Base-by-base conservation (phyloP, 441 rosid species). In the Adansonia grandidieri region DNA sequence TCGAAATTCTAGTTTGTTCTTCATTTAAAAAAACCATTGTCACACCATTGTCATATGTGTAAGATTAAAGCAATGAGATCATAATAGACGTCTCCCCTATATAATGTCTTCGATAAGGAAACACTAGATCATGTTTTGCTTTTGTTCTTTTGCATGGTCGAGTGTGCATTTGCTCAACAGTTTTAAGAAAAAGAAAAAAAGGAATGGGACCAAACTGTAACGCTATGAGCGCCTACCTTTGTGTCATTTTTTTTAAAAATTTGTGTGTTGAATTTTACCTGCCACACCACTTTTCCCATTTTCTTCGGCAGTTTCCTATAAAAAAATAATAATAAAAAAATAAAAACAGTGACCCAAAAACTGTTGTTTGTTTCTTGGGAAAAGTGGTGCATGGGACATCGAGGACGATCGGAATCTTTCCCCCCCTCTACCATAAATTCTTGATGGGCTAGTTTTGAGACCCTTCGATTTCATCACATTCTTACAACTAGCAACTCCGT, bases 211-310 rank as follows among this genome's bases (percentile, higher is more conserved):
- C 64, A 72, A 72, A 54, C 75, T 32, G 32, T 61, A 13, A 62
- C 69, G 72, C n/a, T 4, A 28, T 28, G 68, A 69, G 44, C 17
- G n/a, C 28, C 17, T 8, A 24, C 15, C 37, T 20, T 63, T 5
- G 13, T 50, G 74, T 69, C 45, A 37, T 67, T 28, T 63, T 24
- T 24, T 24, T 24, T 24, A 24, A 24, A 0, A 2, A 1, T 32
- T 73, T 58, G 40, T 37, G n/a, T 19, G 53, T 45, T 22, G 4
- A 22, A 53, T 8, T 19, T 22, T 5, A 73, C 68, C 76, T 44
- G 76, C 61, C 28, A 5, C 70, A 75, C 77, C 81, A 74, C 79
- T 74, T 77, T 57, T 58, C 79, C 11, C n/a, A 1, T 44, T 45
- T n/a, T 20, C 15, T 67, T 44, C 11, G 54, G 9, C 54, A 19